A percentile compares a stretch with the other conserved stretches of the same genome.
These are phyloP conservation scores for Globisporangium uncinulatum DNA, from an alignment of 352 stramenopile genomes.

Conservation along the genomic window DNA sequence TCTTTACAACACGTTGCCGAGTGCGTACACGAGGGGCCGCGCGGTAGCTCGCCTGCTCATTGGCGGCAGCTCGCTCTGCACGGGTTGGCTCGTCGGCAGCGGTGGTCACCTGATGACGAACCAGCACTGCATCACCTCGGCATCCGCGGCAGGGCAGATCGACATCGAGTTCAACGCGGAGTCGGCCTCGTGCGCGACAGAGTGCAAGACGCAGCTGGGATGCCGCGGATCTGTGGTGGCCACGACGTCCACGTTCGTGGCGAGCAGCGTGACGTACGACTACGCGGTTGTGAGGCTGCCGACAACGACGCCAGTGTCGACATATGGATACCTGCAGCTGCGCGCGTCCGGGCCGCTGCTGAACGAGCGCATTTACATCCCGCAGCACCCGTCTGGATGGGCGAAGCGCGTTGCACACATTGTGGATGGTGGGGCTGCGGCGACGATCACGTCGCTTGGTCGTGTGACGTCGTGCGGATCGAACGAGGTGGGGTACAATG, in stretches of 20 bases:
- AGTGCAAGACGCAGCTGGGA: conserved; percentile 34
- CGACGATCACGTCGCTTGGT: conserved; percentile 25
- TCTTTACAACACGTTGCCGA: too few species aligned
- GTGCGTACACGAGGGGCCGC: conserved; percentile 31
- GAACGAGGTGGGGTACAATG: conserved; percentile 36
- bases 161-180: conserved; percentile 63
- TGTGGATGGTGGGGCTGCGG: conserved; percentile 19
- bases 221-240: conserved; percentile 43
- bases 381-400: conserved; percentile 39
- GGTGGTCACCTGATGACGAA: conserved; percentile 71
- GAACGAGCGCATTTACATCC: conserved; percentile 56
- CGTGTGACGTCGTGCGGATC: conserved; percentile 23
- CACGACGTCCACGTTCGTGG: conserved; percentile 38
- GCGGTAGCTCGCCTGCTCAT: conserved; percentile 58
- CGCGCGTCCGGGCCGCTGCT: conserved; percentile 25
- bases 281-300: conserved; percentile 46
- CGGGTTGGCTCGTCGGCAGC: conserved; percentile 53
- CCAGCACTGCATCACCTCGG: conserved; percentile 51
- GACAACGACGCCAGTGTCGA: conserved; percentile 18
- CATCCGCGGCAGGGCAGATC: conserved; percentile 19
- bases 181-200: conserved; percentile 33
- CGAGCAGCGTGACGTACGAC: conserved; percentile 30
- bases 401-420: conserved; percentile 50
- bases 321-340: conserved; percentile 57
- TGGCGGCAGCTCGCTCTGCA: conserved; percentile 43